phyloP scores from a whole-genome alignment of 208 protist species.

The Lotmaria passim region DNA sequence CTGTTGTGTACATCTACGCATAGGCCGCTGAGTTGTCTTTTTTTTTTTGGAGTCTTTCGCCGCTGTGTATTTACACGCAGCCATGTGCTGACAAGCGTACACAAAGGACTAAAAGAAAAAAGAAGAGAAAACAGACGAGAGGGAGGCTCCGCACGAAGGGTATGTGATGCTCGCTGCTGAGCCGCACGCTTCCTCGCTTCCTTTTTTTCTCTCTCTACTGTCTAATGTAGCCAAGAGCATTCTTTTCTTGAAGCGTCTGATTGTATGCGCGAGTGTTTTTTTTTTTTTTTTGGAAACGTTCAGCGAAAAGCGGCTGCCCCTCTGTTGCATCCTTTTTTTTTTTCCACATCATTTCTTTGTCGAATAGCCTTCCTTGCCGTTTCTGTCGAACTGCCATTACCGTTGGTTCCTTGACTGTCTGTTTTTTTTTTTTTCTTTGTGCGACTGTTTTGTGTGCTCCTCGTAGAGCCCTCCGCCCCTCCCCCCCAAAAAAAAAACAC shows the following conservation, averaged over 20 bases:
- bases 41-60: background rate
- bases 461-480: background rate
- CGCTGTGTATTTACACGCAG: background rate
- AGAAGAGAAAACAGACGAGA: background rate
- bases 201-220: no score
- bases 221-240: no score
- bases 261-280: no score
- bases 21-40: slow-evolving; percentile 4
- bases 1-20: slow-evolving; percentile 44
- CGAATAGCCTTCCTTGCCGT: background rate
- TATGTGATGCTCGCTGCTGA: background rate
- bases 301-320: no score
- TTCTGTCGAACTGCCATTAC: background rate
- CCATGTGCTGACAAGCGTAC: no score
- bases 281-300: no score
- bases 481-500: background rate
- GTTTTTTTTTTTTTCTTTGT: background rate
- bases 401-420: background rate
- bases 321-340: no score
- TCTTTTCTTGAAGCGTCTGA: no score
- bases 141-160: no score
- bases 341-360: background rate
- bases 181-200: no score
- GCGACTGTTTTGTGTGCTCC: background rate
- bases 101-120: background rate